These are phyloP conservation scores for Rubia occidens DNA, from an alignment of 305 asterid genomes.

Conservation along the genomic window DNA sequence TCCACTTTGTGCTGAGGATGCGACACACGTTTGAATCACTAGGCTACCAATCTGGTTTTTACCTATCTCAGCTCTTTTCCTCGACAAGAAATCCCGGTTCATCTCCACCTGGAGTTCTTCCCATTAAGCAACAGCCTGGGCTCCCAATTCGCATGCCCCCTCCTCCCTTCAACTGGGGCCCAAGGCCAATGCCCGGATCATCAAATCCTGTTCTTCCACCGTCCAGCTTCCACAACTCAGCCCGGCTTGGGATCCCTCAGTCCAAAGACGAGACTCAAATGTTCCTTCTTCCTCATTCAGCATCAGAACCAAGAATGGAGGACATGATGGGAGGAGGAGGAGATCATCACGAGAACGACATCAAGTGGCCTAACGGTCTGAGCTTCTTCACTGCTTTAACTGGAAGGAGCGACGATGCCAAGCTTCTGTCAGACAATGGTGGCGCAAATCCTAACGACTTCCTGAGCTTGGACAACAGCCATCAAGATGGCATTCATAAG, in stretches of 20 bases:
- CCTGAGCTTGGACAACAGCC: conserved; percentile 72
- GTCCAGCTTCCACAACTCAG: conserved; percentile 47
- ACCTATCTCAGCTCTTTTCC: conserved; percentile 83
- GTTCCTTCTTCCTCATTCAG: conserved; percentile 71
- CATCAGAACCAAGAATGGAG: conserved; percentile 47
- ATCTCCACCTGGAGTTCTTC: conserved; percentile 39
- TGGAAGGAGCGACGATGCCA: conserved; percentile 60
- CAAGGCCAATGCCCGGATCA: conserved; percentile 41
- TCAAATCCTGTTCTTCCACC: conserved; percentile 36
- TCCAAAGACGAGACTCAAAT: conserved; percentile 67
- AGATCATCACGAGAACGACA: conserved; percentile 65
- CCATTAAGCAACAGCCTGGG: conserved; percentile 59
- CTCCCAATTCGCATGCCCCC: conserved; percentile 54
- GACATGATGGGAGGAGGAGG: conserved; percentile 36
- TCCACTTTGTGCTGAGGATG: conserved; percentile 95
- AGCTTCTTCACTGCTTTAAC: conserved; percentile 70
- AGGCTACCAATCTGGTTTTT: conserved; percentile 90
- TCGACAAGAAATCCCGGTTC: conserved; percentile 59
- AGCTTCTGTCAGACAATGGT: conserved; percentile 40
- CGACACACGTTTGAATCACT: conserved; percentile 88
- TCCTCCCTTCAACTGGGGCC: conserved; percentile 68
- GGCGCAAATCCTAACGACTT: conserved; percentile 44
- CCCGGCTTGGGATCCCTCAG: conserved; percentile 38
- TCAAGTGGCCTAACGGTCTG: conserved; percentile 93
- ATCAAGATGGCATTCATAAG: conserved; percentile 32